A percentile compares a stretch with the other conserved stretches of the same genome.
phyloP scores from a whole-genome alignment of 495 filamentous ascomycete species.

The Cudoniella acicularis region DNA sequence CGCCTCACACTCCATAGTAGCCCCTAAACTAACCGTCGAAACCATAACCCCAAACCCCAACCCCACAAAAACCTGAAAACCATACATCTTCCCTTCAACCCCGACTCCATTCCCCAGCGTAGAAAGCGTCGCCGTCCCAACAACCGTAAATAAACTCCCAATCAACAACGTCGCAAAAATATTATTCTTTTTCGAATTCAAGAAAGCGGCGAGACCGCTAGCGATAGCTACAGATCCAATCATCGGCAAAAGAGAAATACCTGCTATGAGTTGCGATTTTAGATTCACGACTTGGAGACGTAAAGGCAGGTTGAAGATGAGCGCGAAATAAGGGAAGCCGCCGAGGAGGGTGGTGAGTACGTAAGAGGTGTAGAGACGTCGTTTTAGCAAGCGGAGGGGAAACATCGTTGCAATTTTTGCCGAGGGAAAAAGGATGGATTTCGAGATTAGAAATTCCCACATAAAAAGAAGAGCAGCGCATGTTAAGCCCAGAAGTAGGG shows the following conservation, averaged over 20 bases:
- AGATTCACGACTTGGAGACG: constrained; percentile 55
- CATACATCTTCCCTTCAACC: constrained; percentile 27
- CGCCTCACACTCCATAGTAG: constrained; percentile 8
- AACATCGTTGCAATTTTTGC: constrained; percentile 41
- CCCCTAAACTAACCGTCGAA: constrained; percentile 11
- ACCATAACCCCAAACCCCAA: constrained; percentile 30
- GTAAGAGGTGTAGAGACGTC: constrained; percentile 38
- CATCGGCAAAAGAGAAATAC: constrained; percentile 56
- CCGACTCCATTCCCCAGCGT: constrained; percentile 23
- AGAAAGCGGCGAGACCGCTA: constrained; percentile 43
- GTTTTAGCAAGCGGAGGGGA: constrained; percentile 34
- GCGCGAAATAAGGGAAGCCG: constrained; percentile 54
- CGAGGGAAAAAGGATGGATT: constrained; percentile 38
- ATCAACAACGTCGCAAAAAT: constrained; percentile 47
- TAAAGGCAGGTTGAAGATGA: constrained; percentile 56
- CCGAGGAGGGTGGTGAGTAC: constrained; percentile 43
- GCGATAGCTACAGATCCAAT: constrained; percentile 48
- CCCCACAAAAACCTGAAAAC: constrained; percentile 30
- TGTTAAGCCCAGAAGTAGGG: constrained; percentile 38
- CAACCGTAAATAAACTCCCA: constrained; percentile 44
- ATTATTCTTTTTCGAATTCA: constrained; percentile 42
- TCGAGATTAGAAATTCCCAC: constrained; percentile 42
- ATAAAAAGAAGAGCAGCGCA: constrained; percentile 43
- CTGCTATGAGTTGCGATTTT: constrained; percentile 45
- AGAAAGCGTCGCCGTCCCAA: constrained; percentile 49